Evolutionary conservation across 495 filamentous ascomycete genomes (phyloP).

Genomic region (Pyrenula aspistea): DNA sequence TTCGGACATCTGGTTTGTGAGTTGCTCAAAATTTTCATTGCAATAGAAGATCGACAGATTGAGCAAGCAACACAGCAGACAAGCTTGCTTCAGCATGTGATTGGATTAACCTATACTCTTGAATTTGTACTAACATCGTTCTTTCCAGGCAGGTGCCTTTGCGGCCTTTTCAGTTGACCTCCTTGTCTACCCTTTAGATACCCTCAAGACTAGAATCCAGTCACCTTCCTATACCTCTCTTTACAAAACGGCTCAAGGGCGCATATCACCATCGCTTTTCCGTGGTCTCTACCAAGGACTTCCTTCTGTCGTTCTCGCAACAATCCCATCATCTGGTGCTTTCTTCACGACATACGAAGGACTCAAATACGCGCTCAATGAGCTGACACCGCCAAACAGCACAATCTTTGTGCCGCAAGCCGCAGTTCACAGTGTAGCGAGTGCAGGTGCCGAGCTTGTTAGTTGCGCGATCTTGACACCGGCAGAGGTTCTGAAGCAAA

Average conservation of each 20-base stretch:
- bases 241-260: constrained; percentile 27
- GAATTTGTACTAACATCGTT: not conserved
- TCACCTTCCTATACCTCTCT: constrained; percentile 55
- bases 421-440: constrained; percentile 56
- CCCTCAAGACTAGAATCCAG: constrained; percentile 76
- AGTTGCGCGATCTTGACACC: constrained; percentile 80
- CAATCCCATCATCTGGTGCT: constrained; percentile 72
- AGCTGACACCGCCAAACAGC: constrained; percentile 29
- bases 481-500: constrained; percentile 86
- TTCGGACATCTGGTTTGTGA: constrained; percentile 38
- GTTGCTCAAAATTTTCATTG: constrained; percentile 5
- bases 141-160: constrained; percentile 57
- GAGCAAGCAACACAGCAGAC: too few relatives aligned
- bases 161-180: constrained; percentile 74
- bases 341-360: constrained; percentile 89
- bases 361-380: constrained; percentile 45
- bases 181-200: constrained; percentile 73
- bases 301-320: constrained; percentile 77
- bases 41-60: not conserved
- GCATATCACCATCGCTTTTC: constrained; percentile 30
- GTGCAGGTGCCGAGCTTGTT: constrained; percentile 62
- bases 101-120: too few relatives aligned
- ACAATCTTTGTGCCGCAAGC: constrained; percentile 43
- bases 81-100: too few relatives aligned
- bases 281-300: constrained; percentile 79